Base-by-base conservation (phyloP, 148 eudicot genomes). In the Dysphania ambrosioides region DNA sequence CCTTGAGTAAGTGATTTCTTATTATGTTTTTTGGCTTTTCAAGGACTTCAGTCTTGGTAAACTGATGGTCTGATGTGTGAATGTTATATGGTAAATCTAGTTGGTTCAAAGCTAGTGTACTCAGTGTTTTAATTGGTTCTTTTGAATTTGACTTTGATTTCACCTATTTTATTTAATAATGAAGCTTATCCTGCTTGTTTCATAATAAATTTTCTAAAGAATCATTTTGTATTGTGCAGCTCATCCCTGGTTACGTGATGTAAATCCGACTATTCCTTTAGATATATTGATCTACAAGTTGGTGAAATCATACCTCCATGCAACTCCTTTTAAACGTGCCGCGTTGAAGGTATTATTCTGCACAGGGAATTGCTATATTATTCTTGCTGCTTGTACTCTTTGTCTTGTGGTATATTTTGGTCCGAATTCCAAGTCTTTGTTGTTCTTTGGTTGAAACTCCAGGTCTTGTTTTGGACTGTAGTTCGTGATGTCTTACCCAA, bases 181-280 rank as follows among this genome's bases (percentile, higher is more conserved):
- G 29, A 40, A 16, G 44, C 27, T 66, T 62, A 40, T 74, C 27
- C 38, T 55, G 61, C 7, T 55, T 32, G 31, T 59, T 24, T 66
- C 6, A 2, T 24, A 29, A 23, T 24, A 49, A 60, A 44, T 74
- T n/a, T n/a, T 63, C 11, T 67, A 44, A 15, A n/a, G 26, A 44
- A 30, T 2, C 18, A 3, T 69, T 27, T 51, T 66, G 38, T 64
- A 42, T 58, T 66, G 13, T 84, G 70, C 89, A 84, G 89, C 86
- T 76, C 91, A 86, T 79, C 89, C 89, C 23, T 88, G 91, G 89
- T 79, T 88, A 81, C 85, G 83, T 56, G 78, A 72, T 77, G 87
- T 79, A 80, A 86, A 82, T 44, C 60, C 62, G 41, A 73, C 78
- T 65, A 75, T 88, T 73, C 91, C 91, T 65, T 79, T 88, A n/a